Base-by-base conservation (phyloP, 2,329 filamentous ascomycete species). In the Colletotrichum eremochloae region DNA sequence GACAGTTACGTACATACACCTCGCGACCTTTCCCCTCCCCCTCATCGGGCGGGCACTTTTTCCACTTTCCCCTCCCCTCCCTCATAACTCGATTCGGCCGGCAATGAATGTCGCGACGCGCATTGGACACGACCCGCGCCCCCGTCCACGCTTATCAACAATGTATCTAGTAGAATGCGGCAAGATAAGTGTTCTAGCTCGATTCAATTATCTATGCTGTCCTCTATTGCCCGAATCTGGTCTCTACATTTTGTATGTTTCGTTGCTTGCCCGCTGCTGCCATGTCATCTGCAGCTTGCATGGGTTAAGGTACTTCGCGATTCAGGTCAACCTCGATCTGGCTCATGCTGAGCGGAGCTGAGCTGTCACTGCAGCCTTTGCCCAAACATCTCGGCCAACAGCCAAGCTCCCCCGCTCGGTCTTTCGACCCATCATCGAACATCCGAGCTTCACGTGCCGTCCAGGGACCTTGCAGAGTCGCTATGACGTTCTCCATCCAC, bases 41-140 rank as follows among this genome's bases (percentile, higher is more conserved):
- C 63, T 66, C 64, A 46, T 50, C 31, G 52, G 53, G 38, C 5
- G 65, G 65, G 40, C n/a, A 46, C 65, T 72, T 72, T 69, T 72
- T 71, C 69, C 65, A 72, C 66, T 64, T 72, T 68, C 40, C 40
- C 40, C 40, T 60, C 50, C 42, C 53, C 53, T 56, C 50, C 36
- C 44, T 44, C 44, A 46, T 20, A 46, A 46, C 40, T 55, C 44
- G n/a, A 9, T 15, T 65, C 38, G 38, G 29, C 53, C n/a, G n/a
- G 29, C 20, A 36, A 24, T 42, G 40, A 63, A 46, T 63, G 44
- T 61, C 44, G 58, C 29, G 48, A 36, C 60, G 53, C 44, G 64
- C n/a, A 71, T 63, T 68, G 68, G 64, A 38, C 58, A 38, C 20
- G 24, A 29, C 20, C 15, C 38, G 31, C 15, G 31, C 20, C 15